Conservation (phyloP, 768 basidiomycete genomes). For the Lactarius pseudohatsudake region DNA sequence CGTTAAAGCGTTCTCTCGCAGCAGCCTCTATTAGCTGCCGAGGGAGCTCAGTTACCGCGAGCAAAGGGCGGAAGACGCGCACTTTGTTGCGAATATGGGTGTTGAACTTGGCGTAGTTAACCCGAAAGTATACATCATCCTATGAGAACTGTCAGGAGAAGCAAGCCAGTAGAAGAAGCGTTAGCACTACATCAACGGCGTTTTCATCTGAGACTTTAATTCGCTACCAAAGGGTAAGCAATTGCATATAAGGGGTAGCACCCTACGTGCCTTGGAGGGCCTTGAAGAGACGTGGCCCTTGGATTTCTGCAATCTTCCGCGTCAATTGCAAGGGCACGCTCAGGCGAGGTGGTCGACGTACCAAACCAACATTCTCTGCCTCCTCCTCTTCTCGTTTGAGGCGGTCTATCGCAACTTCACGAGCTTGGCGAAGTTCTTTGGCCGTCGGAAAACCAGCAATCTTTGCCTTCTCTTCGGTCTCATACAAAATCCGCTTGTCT, state of each 20-base stretch:
- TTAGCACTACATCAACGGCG: conserved; percentile 57
- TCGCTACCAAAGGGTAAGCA: conserved; percentile 36
- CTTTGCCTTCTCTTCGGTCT: conserved; percentile 73
- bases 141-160: conserved; percentile 34
- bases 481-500: conserved; percentile 80
- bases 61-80: conserved; percentile 30
- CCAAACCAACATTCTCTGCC: conserved; percentile 70
- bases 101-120: conserved; percentile 88
- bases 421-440: conserved; percentile 73
- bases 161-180: background rate
- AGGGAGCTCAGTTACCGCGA: conserved; percentile 25
- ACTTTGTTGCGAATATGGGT: conserved; percentile 86
- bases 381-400: conserved; percentile 71
- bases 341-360: conserved; percentile 39
- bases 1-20: conserved; percentile 78
- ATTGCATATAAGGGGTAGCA: background rate
- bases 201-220: conserved; percentile 52
- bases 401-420: conserved; percentile 61
- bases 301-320: conserved; percentile 50
- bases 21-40: conserved; percentile 74
- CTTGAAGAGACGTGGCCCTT: conserved; percentile 50
- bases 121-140: conserved; percentile 75
- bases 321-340: conserved; percentile 14
- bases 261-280: conserved; percentile 51
- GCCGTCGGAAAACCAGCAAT: conserved; percentile 76